Evolutionary conservation across 495 filamentous ascomycete species (phyloP), one percentile per base, ranked within the genome.

Genomic region (Mytilinidion resinicola): DNA sequence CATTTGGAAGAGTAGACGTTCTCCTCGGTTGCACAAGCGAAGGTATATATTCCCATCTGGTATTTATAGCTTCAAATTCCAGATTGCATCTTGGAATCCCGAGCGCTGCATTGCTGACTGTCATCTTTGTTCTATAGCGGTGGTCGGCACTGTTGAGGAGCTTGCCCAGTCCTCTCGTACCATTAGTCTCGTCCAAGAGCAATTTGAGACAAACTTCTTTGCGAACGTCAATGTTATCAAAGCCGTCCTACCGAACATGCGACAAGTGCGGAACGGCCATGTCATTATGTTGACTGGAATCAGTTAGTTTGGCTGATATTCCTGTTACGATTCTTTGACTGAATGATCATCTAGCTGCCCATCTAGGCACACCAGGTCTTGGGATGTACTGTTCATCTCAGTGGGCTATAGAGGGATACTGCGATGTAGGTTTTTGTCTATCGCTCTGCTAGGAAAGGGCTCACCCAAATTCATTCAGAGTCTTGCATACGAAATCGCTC

Each of bases 401-500:
- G 41, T 96, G 95, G 90, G 93, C 92, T 8, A 81, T 97, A 6
- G 93, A 98, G 72, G 93, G 93, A n/a, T 96, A 93, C 71, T 96
- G 90, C 73, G 92, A 96, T 72, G 81, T 82, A 61, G 57, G 76
- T 60, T 9, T n/a, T 30, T 30, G 25, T 6, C 25, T 6, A 30
- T 30, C 2, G 6, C 2, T 6, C 25, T 6, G 6, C 6, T 6
- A 30, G 25, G 25, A 30, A 30, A 30, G 8, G 50, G 47, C 57
- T 69, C 44, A 70, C 55, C 21, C 30, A 15, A 12, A 50, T 35
- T 15, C 60, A 85, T 35, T 15, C 61, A 85, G 81, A 93, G 89
- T 48, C 78, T 98, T 10, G 91, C 91, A 0, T 98, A 96, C 74
- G 93, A 98, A 73, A 87, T 98, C 53, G 93, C 93, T 0, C 93